phyloP scores from a whole-genome alignment of 306 rosid genomes.

The Rosa rugosa region DNA sequence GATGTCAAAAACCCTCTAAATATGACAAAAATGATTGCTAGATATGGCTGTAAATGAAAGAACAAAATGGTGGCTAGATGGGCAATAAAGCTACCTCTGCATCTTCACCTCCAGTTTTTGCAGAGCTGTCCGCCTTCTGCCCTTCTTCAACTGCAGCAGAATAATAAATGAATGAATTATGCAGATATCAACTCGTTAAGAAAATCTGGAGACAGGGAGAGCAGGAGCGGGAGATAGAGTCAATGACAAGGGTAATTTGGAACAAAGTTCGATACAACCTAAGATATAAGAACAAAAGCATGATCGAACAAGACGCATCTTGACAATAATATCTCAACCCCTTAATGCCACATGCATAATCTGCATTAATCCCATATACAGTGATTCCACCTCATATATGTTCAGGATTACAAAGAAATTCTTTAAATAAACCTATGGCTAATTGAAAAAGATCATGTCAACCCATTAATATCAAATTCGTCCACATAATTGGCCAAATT shows the following conservation, averaged over 20 bases:
- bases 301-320: conserved; percentile 3
- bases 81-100: conserved; percentile 46
- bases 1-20: not conserved
- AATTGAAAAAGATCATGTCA: not conserved
- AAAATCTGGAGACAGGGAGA: not conserved
- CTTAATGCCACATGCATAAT: not conserved
- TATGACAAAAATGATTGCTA: not conserved
- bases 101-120: conserved; percentile 42
- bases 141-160: conserved; percentile 40
- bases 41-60: not conserved
- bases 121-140: conserved; percentile 41
- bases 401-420: not conserved
- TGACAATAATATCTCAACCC: not conserved
- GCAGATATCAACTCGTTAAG: conserved; percentile 6
- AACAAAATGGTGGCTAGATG: conserved; percentile 2
- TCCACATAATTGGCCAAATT: not conserved
- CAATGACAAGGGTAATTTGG: not conserved
- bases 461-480: not conserved
- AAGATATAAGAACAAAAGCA: conserved; percentile 5
- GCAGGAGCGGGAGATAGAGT: not conserved
- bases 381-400: not conserved
- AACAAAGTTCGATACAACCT: not conserved
- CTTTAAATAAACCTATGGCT: not conserved
- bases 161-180: not conserved
- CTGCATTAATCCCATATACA: not conserved